phyloP scores from a whole-genome alignment of 176 grass and related monocot species.

The Zoysia japonica region DNA sequence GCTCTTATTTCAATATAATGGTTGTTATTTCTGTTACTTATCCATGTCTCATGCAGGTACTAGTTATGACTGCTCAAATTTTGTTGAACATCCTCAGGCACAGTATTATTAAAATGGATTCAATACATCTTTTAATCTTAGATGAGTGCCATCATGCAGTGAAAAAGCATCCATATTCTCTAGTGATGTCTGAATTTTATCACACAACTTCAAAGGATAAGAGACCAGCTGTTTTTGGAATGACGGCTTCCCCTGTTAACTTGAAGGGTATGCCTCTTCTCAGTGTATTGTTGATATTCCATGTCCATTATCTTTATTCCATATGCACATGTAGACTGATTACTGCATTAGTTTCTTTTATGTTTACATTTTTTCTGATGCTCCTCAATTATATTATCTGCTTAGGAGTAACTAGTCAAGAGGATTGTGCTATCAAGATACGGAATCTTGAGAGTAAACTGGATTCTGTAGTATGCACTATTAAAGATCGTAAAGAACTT shows the following conservation, averaged over 20 bases:
- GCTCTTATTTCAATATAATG: background rate
- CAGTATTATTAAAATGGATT: conserved; percentile 99
- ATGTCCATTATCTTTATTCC: conserved; percentile 14
- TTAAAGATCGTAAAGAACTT: conserved; percentile 93
- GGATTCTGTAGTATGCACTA: conserved; percentile 89
- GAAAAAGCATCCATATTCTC: conserved; percentile 99
- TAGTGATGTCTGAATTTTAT: conserved; percentile 99
- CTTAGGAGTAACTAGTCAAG: conserved; percentile 95
- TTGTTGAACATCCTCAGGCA: conserved; percentile 99
- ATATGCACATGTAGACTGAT: conserved; percentile 15
- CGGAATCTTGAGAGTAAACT: conserved; percentile 95
- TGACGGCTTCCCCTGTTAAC: conserved; percentile 99
- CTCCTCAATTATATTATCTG: conserved; percentile 30
- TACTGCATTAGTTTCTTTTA: conserved; percentile 28
- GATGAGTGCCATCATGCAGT: conserved; percentile 99
- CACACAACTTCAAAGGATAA: conserved; percentile 92
- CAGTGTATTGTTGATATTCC: conserved; percentile 14
- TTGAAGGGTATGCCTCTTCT: conserved; percentile 81
- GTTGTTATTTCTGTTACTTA: conserved; percentile 36
- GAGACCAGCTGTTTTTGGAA: conserved; percentile 90
- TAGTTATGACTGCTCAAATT: conserved; percentile 99
- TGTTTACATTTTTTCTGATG: conserved; percentile 27
- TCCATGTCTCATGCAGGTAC: conserved; percentile 71
- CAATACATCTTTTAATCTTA: conserved; percentile 98
- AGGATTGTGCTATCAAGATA: conserved; percentile 99